phyloP scores from a whole-genome alignment of 805 yeast species.

The Barnettozyma vustinii region DNA sequence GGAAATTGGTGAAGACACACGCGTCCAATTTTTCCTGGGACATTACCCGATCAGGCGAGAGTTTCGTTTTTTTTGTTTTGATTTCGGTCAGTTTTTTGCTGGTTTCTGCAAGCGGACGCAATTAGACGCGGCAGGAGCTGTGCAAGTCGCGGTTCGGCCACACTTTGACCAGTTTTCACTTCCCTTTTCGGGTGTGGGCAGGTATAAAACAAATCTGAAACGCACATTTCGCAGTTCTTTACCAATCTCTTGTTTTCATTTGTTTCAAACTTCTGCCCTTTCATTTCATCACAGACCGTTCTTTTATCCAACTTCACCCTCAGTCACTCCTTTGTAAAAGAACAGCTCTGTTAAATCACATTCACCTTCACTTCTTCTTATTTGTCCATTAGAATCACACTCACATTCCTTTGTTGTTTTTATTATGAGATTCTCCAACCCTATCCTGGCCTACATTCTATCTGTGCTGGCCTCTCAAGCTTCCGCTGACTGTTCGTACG shows the following conservation, averaged over 20 bases:
- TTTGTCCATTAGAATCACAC: neutral
- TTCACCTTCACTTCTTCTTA: neutral
- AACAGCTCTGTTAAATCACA: slow-evolving; percentile 1
- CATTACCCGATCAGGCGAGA: neutral
- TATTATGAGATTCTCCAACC: slow-evolving; percentile 21
- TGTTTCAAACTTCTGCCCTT: neutral
- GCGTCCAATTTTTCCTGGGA: neutral
- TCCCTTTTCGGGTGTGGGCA: neutral
- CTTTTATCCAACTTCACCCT: slow-evolving; percentile 4
- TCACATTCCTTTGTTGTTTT: neutral
- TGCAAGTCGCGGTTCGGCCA: neutral
- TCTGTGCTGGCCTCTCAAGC: slow-evolving; percentile 17
- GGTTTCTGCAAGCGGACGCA: neutral
- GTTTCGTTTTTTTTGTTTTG: neutral
- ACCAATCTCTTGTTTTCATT: neutral
- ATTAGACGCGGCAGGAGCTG: neutral
- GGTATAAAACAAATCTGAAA: slow-evolving; percentile 10
- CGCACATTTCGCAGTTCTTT: slow-evolving; percentile 4
- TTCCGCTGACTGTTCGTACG: slow-evolving; percentile 37
- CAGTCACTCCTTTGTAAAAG: slow-evolving; percentile 11
- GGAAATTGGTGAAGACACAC: neutral
- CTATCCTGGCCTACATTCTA: slow-evolving; percentile 20
- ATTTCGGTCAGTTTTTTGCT: neutral
- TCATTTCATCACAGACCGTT: neutral
- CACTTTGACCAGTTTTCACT: neutral